These are phyloP conservation scores for Colletotrichum simmondsii DNA, from an alignment of 2,329 filamentous ascomycete genomes.

Conservation along the genomic window DNA sequence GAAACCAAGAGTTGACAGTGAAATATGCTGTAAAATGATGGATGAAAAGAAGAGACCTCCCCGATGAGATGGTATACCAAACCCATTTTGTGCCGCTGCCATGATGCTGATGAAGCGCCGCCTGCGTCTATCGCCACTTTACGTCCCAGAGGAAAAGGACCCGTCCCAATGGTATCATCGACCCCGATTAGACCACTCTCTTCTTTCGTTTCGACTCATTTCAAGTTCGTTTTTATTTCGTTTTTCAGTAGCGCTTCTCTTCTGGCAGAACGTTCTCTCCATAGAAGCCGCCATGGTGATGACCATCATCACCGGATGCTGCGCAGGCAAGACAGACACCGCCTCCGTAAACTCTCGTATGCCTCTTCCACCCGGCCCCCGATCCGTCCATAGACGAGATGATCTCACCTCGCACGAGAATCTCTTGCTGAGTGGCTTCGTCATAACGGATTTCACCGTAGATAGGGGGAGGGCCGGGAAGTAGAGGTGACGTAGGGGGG, in stretches of 20 bases:
- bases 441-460: conserved; percentile 41
- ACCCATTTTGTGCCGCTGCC: conserved; percentile 7
- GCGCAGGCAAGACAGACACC: conserved; percentile 67
- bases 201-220: background rate
- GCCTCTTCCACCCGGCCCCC: conserved; percentile 64
- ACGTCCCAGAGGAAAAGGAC: background rate
- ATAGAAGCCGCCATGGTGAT: conserved; percentile 61
- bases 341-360: conserved; percentile 69
- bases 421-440: conserved; percentile 43
- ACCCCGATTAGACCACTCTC: background rate
- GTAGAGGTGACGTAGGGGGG: conserved; percentile 57
- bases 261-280: conserved; percentile 64
- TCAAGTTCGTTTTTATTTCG: background rate
- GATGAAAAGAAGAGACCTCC: background rate
- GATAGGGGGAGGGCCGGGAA: conserved; percentile 59
- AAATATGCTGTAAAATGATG: conserved; percentile 6
- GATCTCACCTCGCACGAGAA: conserved; percentile 61
- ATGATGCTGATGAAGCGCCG: conserved; percentile 5
- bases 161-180: background rate
- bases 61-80: background rate
- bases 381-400: conserved; percentile 59
- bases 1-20: background rate
- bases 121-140: conserved; percentile 12
- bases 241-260: conserved; percentile 54
- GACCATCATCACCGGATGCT: conserved; percentile 55